Percentiles rank a stretch among this genome's conserved stretches.
Evolutionary conservation across 345 rosid genomes (phyloP).

Genomic region (Acer negundo): DNA sequence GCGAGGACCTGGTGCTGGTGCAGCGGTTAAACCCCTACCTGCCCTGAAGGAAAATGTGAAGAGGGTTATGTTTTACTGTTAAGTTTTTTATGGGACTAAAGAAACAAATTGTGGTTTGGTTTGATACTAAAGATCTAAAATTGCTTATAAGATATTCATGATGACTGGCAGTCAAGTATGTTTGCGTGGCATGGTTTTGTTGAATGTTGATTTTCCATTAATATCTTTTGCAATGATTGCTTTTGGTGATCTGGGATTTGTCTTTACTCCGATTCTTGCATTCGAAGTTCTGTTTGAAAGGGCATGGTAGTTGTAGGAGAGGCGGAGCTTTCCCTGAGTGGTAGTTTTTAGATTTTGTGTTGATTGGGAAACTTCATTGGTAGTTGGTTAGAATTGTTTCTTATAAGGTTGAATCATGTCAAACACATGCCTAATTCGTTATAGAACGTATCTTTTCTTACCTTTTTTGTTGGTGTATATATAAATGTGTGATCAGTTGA

Average conservation of each 20-base stretch:
- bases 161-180: not conserved
- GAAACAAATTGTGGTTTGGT: not conserved
- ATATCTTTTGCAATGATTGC: not conserved
- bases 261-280: no score
- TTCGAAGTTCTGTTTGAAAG: no score
- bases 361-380: no score
- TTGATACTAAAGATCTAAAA: not conserved
- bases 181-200: not conserved
- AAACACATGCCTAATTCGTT: no score
- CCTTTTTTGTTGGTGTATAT: no score
- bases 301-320: no score
- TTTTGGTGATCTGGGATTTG: not conserved
- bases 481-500: no score
- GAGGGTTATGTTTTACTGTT: slow-evolving; percentile 96
- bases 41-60: slow-evolving; percentile 93
- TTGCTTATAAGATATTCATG: not conserved
- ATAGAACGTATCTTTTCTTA: no score
- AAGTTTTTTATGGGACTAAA: not conserved
- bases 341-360: no score
- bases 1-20: slow-evolving; percentile 54
- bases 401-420: no score
- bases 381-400: no score
- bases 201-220: not conserved
- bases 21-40: slow-evolving; percentile 89
- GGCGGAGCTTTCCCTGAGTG: no score